phyloP scores from a whole-genome alignment of 129 eudicot species.

The Pittosporum tobira region DNA sequence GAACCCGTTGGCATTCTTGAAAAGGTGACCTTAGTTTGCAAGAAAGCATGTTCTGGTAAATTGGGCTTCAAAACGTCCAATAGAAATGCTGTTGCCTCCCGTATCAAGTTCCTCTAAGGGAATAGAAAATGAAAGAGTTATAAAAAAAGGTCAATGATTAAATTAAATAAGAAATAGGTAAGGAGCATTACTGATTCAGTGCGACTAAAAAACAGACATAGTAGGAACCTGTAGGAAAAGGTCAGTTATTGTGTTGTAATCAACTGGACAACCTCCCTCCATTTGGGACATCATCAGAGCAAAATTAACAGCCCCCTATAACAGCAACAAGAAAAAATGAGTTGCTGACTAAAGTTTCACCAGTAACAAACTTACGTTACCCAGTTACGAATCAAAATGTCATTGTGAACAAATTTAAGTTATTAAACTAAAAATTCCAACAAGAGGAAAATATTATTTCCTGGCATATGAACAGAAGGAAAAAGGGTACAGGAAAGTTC shows the following conservation, averaged over 20 bases:
- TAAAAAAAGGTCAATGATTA: not conserved
- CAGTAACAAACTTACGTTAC: not conserved
- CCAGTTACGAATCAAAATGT: not conserved
- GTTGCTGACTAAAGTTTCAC: not conserved
- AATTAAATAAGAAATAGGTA: not conserved
- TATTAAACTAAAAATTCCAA: too few species aligned
- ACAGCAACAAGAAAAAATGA: slow-evolving; percentile 1
- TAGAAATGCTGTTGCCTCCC: slow-evolving; percentile 76
- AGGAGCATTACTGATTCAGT: not conserved
- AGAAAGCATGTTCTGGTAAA: slow-evolving; percentile 66
- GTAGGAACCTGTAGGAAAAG: slow-evolving; percentile 81
- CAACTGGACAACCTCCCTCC: slow-evolving; percentile 99
- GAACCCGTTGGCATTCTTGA: not conserved
- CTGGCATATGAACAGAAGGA: not conserved
- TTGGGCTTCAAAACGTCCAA: slow-evolving; percentile 77
- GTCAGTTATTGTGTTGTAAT: slow-evolving; percentile 94
- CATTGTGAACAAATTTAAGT: not conserved
- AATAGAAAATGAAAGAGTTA: not conserved
- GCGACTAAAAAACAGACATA: not conserved
- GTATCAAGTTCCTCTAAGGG: slow-evolving; percentile 67
- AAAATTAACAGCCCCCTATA: slow-evolving; percentile 97
- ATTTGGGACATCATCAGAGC: slow-evolving; percentile 99
- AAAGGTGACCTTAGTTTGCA: slow-evolving; percentile 64
- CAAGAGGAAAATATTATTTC: not conserved
- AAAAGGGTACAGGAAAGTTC: not conserved